Percentiles rank a stretch among this genome's conserved stretches.
These are phyloP conservation scores for Phytophthora fragariaefolia DNA, from an alignment of 352 stramenopile species.

Conservation along the genomic window DNA sequence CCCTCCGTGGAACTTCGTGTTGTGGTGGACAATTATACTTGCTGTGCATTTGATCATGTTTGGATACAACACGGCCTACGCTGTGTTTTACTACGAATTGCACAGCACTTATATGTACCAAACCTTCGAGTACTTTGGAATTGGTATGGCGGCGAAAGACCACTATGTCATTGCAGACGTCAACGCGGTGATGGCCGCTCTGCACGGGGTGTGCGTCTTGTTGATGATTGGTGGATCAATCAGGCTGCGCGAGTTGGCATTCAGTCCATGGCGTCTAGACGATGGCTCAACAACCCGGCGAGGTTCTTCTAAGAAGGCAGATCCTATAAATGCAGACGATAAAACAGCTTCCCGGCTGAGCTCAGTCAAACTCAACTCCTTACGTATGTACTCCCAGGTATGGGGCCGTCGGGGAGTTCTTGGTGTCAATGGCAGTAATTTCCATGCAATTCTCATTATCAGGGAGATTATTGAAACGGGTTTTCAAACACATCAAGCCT, in stretches of 20 bases:
- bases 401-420: conserved; percentile 1
- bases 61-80: conserved; percentile 5
- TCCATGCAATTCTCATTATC: conserved; percentile 2
- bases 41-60: not conserved
- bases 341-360: not conserved
- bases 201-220: conserved; percentile 24
- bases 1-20: conserved; percentile 1
- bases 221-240: conserved; percentile 1
- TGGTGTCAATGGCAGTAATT: conserved; percentile 9
- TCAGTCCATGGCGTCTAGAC: not conserved
- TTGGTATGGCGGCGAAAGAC: conserved; percentile 17
- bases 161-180: conserved; percentile 11
- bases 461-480: conserved; percentile 6
- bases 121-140: conserved; percentile 14
- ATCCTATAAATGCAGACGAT: not conserved
- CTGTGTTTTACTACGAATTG: conserved; percentile 11
- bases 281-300: not conserved
- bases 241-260: conserved; percentile 3
- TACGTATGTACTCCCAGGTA: not conserved
- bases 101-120: conserved; percentile 4
- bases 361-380: not conserved
- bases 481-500: conserved; percentile 20
- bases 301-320: conserved; percentile 4
- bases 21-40: conserved; percentile 5
- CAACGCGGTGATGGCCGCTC: conserved; percentile 22